These are phyloP conservation scores for Sarocladium kiliense DNA, from an alignment of 2,329 filamentous ascomycete species.

Conservation along the genomic window DNA sequence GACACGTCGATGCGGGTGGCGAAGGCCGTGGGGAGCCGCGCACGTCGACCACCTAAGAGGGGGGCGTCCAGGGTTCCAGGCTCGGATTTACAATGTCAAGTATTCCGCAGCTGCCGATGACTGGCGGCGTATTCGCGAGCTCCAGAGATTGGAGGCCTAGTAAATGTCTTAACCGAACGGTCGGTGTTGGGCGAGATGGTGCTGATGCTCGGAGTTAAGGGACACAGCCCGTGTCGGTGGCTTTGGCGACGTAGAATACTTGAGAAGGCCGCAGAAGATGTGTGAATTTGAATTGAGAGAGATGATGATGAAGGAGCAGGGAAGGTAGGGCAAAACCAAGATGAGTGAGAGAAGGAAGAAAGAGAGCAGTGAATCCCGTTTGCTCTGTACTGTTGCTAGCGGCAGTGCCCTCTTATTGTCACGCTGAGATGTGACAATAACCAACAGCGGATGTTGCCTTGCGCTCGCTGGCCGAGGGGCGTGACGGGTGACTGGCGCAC, in stretches of 20 bases:
- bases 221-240: not conserved
- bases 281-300: not conserved
- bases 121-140: not conserved
- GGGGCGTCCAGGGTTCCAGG: not conserved
- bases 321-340: not conserved
- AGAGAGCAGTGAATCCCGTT: conserved; percentile 1
- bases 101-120: conserved; percentile 4
- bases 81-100: conserved; percentile 11
- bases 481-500: not conserved
- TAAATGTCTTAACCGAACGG: not conserved
- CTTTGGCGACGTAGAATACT: not conserved
- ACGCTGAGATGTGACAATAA: not conserved
- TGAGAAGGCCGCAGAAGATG: not conserved
- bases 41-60: not conserved
- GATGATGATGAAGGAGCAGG: not conserved
- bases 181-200: not conserved
- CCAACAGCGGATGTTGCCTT: conserved; percentile 4
- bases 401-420: conserved; percentile 8
- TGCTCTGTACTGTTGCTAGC: conserved; percentile 6
- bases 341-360: not conserved
- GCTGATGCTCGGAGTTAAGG: conserved; percentile 4
- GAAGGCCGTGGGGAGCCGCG: conserved; percentile 9
- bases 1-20: conserved; percentile 13
- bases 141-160: not conserved
- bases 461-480: not conserved